A percentile compares a stretch with the other conserved stretches of the same genome.
These are phyloP conservation scores for Besnoitia besnoiti DNA, from an alignment of 169 alveolate genomes.

Conservation along the genomic window DNA sequence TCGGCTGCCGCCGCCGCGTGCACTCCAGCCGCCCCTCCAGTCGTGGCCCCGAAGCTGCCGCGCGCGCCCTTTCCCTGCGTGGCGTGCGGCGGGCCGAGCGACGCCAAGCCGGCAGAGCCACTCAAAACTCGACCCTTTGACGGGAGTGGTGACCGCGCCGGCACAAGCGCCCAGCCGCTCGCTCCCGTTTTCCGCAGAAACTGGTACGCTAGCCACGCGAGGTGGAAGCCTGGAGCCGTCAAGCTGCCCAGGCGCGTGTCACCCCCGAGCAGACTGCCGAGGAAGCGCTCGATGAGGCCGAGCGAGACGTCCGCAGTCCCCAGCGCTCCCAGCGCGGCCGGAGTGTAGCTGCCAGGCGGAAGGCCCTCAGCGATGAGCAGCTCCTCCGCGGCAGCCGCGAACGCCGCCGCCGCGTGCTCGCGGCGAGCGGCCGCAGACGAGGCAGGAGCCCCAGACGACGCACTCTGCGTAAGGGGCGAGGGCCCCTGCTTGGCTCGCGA, in stretches of 20 bases:
- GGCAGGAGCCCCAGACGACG: too few relatives aligned
- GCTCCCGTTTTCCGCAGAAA: not conserved
- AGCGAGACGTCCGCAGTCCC: not conserved
- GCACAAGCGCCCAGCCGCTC: too few relatives aligned
- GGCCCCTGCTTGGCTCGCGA: not conserved
- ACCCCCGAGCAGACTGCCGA: slow-evolving; percentile 18
- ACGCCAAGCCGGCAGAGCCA: too few relatives aligned
- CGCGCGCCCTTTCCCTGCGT: too few relatives aligned
- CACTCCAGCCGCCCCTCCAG: too few relatives aligned
- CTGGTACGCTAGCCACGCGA: slow-evolving; percentile 39
- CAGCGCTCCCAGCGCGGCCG: not conserved
- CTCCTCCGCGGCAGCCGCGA: slow-evolving; percentile 15
- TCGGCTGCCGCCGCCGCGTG: too few relatives aligned
- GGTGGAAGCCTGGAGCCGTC: slow-evolving; percentile 22
- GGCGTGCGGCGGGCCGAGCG: too few relatives aligned
- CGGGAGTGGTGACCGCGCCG: too few relatives aligned
- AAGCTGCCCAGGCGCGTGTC: slow-evolving; percentile 10
- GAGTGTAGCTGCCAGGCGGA: not conserved
- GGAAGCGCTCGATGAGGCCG: not conserved
- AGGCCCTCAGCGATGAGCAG: not conserved
- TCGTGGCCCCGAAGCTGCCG: too few relatives aligned
- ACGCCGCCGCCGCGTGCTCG: not conserved
- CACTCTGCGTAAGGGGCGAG: not conserved
- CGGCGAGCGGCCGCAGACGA: not conserved
- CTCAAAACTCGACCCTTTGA: too few relatives aligned